Percentiles rank a stretch among this genome's conserved stretches.
These are phyloP conservation scores for Suhomyces vadensis DNA, from an alignment of 805 yeast genomes.

Conservation along the genomic window DNA sequence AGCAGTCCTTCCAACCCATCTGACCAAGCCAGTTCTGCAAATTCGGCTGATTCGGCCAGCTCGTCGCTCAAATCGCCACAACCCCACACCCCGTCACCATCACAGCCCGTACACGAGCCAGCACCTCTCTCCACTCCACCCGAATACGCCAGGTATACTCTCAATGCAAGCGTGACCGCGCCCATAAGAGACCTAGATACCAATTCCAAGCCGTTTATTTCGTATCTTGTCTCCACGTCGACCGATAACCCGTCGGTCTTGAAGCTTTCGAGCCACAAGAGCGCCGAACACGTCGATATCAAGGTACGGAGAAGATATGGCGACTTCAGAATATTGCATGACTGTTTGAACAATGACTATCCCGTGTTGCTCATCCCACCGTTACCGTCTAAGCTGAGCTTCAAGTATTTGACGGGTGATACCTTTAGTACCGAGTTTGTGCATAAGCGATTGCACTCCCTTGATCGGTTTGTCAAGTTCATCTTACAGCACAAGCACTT, in stretches of 20 bases:
- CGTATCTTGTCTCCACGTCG: slow-evolving; percentile 65
- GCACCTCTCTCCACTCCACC: neutral
- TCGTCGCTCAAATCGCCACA: neutral
- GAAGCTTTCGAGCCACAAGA: slow-evolving; percentile 24
- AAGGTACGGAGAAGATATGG: slow-evolving; percentile 78
- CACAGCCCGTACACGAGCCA: neutral
- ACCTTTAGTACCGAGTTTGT: slow-evolving; percentile 86
- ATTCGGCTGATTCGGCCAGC: neutral
- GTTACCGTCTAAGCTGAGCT: slow-evolving; percentile 85
- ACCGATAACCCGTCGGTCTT: slow-evolving; percentile 62
- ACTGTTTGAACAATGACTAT: slow-evolving; percentile 70
- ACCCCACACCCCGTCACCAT: neutral
- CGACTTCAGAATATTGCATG: slow-evolving; percentile 79
- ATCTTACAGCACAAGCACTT: slow-evolving; percentile 73
- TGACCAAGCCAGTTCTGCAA: neutral
- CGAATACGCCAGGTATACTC: slow-evolving; percentile 11
- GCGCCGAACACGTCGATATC: slow-evolving; percentile 27
- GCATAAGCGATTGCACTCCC: slow-evolving; percentile 73
- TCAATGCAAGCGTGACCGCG: slow-evolving; percentile 44
- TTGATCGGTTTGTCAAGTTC: slow-evolving; percentile 73
- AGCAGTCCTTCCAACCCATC: neutral
- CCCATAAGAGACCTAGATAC: slow-evolving; percentile 71
- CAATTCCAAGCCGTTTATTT: slow-evolving; percentile 72
- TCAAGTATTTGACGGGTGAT: slow-evolving; percentile 93
- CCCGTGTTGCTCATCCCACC: slow-evolving; percentile 92